Evolutionary conservation across 1,139 yeast species (phyloP).

Genomic region (Yamadazyma dushanensis): DNA sequence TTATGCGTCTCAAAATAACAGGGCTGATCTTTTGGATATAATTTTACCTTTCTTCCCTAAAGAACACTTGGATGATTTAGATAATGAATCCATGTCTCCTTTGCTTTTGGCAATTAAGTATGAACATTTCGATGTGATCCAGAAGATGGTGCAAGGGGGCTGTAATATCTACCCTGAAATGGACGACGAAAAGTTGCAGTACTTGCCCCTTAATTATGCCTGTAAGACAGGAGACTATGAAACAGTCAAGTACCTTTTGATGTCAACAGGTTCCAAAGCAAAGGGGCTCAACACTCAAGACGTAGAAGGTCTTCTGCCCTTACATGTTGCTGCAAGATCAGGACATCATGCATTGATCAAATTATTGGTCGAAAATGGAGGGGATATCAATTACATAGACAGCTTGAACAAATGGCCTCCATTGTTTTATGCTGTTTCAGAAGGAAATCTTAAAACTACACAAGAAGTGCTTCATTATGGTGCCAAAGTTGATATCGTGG

Average conservation of each 20-base stretch:
- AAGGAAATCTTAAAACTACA: slow-evolving; percentile 76
- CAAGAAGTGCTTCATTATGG: slow-evolving; percentile 69
- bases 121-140: slow-evolving; percentile 57
- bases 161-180: slow-evolving; percentile 58
- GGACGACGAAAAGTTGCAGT: slow-evolving; percentile 52
- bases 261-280: slow-evolving; percentile 24
- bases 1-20: slow-evolving; percentile 76
- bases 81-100: slow-evolving; percentile 79
- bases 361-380: slow-evolving; percentile 68
- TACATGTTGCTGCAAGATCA: slow-evolving; percentile 85
- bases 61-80: slow-evolving; percentile 50
- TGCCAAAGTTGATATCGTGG: slow-evolving; percentile 71
- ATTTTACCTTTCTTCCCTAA: slow-evolving; percentile 41
- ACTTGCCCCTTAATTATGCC: slow-evolving; percentile 85
- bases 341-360: slow-evolving; percentile 74
- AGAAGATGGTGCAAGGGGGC: slow-evolving; percentile 44
- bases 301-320: slow-evolving; percentile 84
- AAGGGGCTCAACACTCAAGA: slow-evolving; percentile 54
- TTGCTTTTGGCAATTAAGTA: slow-evolving; percentile 75
- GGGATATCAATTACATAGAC: slow-evolving; percentile 77
- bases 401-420: slow-evolving; percentile 94
- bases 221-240: slow-evolving; percentile 81
- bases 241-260: slow-evolving; percentile 61
- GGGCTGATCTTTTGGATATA: slow-evolving; percentile 53
- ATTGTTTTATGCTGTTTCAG: slow-evolving; percentile 83